Conservation (phyloP, 805 yeast genomes). For the Millerozyma acaciae region DNA sequence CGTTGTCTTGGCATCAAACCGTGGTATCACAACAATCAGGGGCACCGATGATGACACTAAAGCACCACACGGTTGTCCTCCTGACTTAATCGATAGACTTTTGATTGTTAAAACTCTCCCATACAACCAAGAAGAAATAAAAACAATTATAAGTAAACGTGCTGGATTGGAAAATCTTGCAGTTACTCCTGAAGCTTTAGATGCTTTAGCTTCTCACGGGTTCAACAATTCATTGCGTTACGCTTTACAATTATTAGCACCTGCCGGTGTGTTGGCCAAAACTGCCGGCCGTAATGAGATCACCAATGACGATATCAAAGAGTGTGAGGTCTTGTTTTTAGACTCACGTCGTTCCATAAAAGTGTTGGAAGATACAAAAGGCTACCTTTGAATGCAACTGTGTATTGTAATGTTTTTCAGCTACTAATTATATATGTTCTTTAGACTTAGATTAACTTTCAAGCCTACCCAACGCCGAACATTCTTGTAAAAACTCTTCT, state of each 20-base stretch:
- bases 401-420: conserved; percentile 1
- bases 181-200: conserved; percentile 65
- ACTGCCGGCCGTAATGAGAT: conserved; percentile 70
- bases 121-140: conserved; percentile 79
- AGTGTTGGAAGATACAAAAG: conserved; percentile 51
- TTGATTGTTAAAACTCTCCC: conserved; percentile 89
- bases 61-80: conserved; percentile 96
- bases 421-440: background rate
- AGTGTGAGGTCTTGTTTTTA: conserved; percentile 75
- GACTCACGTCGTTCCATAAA: conserved; percentile 81
- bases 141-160: conserved; percentile 77
- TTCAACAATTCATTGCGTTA: conserved; percentile 80
- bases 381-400: conserved; percentile 25
- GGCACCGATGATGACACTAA: conserved; percentile 80
- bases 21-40: conserved; percentile 87
- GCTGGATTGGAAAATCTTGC: conserved; percentile 73
- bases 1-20: conserved; percentile 92
- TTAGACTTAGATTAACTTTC: conserved; percentile 3
- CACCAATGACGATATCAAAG: conserved; percentile 69
- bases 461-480: conserved; percentile 46
- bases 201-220: conserved; percentile 70
- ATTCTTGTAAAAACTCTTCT: conserved; percentile 61
- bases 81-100: conserved; percentile 87
- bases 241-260: conserved; percentile 85
- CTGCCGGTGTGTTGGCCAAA: conserved; percentile 79